phyloP scores from a whole-genome alignment of 2,329 filamentous ascomycete species.

The Ascochyta koolunga region DNA sequence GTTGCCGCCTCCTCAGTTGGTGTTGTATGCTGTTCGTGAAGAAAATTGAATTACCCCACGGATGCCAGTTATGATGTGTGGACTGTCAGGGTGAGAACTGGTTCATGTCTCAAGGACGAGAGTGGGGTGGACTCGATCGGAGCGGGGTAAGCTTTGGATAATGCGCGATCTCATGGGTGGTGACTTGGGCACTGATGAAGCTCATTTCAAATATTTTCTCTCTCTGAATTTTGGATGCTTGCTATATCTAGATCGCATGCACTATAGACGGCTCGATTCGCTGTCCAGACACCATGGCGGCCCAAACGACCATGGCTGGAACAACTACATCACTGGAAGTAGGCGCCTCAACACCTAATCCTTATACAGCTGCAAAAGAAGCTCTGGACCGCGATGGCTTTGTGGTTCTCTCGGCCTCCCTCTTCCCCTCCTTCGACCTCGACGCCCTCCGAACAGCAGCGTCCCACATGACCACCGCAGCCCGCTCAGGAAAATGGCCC shows the following conservation, averaged over 20 bases:
- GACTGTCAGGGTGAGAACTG: too few relatives aligned
- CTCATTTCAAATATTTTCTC: too few relatives aligned
- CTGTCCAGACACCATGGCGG: background rate
- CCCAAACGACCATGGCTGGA: background rate
- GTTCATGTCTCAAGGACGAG: background rate
- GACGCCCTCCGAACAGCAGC: conserved; percentile 66
- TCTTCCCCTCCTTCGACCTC: conserved; percentile 60
- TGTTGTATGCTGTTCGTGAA: too few relatives aligned
- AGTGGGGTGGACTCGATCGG: background rate
- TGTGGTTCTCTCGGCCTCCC: conserved; percentile 71
- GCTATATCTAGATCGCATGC: background rate
- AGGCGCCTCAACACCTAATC: conserved; percentile 11
- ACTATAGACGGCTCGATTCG: background rate
- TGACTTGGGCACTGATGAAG: background rate
- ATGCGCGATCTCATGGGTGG: background rate
- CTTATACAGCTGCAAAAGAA: conserved; percentile 49
- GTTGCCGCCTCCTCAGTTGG: too few relatives aligned
- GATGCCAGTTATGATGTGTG: too few relatives aligned
- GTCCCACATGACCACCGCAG: conserved; percentile 62
- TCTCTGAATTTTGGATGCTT: background rate
- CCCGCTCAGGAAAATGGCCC: conserved; percentile 77
- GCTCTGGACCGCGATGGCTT: conserved; percentile 75
- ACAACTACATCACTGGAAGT: background rate
- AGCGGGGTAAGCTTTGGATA: background rate
- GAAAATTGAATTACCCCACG: too few relatives aligned